Evolutionary conservation across 805 yeast genomes (phyloP).

Genomic region (Lipomyces lipofer): DNA sequence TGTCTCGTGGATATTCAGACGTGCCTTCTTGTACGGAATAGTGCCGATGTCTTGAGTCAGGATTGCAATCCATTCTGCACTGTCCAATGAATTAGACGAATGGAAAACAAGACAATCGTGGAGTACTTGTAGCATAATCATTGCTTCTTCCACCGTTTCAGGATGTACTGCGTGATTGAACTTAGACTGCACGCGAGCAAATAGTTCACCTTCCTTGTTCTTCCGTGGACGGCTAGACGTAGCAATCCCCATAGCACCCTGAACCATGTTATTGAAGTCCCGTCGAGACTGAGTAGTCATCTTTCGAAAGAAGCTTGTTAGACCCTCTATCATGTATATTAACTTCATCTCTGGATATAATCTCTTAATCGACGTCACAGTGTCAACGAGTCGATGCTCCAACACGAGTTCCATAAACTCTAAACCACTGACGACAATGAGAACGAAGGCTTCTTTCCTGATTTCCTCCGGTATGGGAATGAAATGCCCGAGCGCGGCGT

Average conservation of each 20-base stretch:
- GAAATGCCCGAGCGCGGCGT: slow-evolving; percentile 19
- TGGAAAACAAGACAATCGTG: slow-evolving; percentile 20
- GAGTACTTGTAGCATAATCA: slow-evolving; percentile 21
- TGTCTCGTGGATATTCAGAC: slow-evolving; percentile 15
- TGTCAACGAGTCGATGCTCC: slow-evolving; percentile 8
- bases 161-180: slow-evolving; percentile 5
- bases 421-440: slow-evolving; percentile 13
- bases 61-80: slow-evolving; percentile 29
- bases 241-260: slow-evolving; percentile 10
- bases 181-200: neutral
- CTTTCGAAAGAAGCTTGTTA: slow-evolving; percentile 9
- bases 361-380: neutral
- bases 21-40: slow-evolving; percentile 24
- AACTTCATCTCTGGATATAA: slow-evolving; percentile 10
- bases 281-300: slow-evolving; percentile 10
- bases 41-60: slow-evolving; percentile 29
- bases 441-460: slow-evolving; percentile 17
- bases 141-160: slow-evolving; percentile 21
- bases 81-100: slow-evolving; percentile 17
- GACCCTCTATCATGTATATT: slow-evolving; percentile 28
- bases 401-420: slow-evolving; percentile 22
- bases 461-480: slow-evolving; percentile 29
- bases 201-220: slow-evolving; percentile 5
- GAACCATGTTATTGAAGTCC: slow-evolving; percentile 21
- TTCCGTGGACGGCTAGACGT: neutral